Evolutionary conservation across 1,284 basidiomycete species (phyloP).

Genomic region (Malassezia brasiliensis): DNA sequence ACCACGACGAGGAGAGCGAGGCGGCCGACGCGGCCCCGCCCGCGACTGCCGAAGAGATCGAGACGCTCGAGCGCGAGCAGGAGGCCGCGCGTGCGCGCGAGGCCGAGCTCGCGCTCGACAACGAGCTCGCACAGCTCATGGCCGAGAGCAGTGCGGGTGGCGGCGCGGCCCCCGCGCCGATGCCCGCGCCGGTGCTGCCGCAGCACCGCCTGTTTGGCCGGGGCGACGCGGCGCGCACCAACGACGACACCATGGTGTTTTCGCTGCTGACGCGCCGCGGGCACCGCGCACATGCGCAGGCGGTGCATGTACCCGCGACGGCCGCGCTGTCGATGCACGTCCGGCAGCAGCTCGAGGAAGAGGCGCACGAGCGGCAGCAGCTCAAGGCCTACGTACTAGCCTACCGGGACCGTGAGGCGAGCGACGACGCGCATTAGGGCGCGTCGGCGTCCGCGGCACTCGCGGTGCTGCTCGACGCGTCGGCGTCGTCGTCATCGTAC

Average conservation of each 20-base stretch:
- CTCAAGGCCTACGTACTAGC: conserved; percentile 42
- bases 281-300: conserved; percentile 64
- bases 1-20: neutral
- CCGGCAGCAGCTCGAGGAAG: conserved; percentile 33
- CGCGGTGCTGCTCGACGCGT: neutral
- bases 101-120: conserved; percentile 83
- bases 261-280: conserved; percentile 86
- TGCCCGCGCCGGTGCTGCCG: neutral
- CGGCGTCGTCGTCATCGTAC: conserved; percentile 12
- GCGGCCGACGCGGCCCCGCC: conserved; percentile 11
- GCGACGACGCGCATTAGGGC: neutral
- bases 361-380: conserved; percentile 36
- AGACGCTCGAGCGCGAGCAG: neutral
- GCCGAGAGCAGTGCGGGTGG: conserved; percentile 51
- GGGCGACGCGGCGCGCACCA: neutral
- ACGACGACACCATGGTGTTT: conserved; percentile 64
- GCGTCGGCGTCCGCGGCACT: neutral
- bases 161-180: conserved; percentile 50
- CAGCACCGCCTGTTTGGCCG: conserved; percentile 30
- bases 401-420: conserved; percentile 17
- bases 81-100: conserved; percentile 55
- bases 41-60: neutral
- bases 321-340: conserved; percentile 39
- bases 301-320: conserved; percentile 31
- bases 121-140: conserved; percentile 85